Evolutionary conservation across 192 early-diverging fungal genomes (phyloP).

Genomic region (Podochytrium sp.): DNA sequence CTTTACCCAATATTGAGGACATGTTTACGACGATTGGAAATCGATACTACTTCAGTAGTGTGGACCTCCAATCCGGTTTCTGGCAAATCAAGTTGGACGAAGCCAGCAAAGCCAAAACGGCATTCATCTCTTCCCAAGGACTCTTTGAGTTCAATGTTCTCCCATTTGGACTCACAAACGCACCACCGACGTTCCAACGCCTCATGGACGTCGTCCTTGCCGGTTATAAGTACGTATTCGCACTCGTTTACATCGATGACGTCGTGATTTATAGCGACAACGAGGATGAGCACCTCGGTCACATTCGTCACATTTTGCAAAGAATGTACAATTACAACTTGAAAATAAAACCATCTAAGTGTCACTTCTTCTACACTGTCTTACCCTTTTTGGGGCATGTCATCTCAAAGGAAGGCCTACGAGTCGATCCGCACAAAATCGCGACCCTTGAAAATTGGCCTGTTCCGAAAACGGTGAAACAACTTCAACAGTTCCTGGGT

Average conservation of each 20-base stretch:
- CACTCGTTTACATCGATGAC: slow-evolving; percentile 50
- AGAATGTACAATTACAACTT: slow-evolving; percentile 26
- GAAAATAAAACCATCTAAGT: slow-evolving; percentile 46
- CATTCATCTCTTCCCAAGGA: slow-evolving; percentile 30
- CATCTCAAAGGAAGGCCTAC: slow-evolving; percentile 36
- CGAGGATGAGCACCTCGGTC: slow-evolving; percentile 41
- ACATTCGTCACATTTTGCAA: neutral
- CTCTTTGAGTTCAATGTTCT: slow-evolving; percentile 43
- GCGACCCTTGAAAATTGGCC: slow-evolving; percentile 32
- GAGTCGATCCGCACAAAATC: slow-evolving; percentile 35
- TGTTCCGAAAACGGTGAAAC: slow-evolving; percentile 6
- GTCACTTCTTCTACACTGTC: slow-evolving; percentile 21
- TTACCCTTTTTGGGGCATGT: slow-evolving; percentile 40
- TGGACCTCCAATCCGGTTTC: slow-evolving; percentile 50
- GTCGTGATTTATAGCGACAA: slow-evolving; percentile 38
- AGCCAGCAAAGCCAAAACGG: slow-evolving; percentile 5
- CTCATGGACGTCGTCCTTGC: slow-evolving; percentile 43
- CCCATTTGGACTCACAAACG: slow-evolving; percentile 49
- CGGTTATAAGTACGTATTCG: slow-evolving; percentile 24
- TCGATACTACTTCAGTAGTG: slow-evolving; percentile 37
- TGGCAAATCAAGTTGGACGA: slow-evolving; percentile 39
- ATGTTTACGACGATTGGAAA: slow-evolving; percentile 37
- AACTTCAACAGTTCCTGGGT: slow-evolving; percentile 25
- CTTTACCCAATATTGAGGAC: slow-evolving; percentile 56
- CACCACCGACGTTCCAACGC: slow-evolving; percentile 38